phyloP scores from a whole-genome alignment of 371 early-diverging fungal genomes.

The Saksenaea vasiformis region DNA sequence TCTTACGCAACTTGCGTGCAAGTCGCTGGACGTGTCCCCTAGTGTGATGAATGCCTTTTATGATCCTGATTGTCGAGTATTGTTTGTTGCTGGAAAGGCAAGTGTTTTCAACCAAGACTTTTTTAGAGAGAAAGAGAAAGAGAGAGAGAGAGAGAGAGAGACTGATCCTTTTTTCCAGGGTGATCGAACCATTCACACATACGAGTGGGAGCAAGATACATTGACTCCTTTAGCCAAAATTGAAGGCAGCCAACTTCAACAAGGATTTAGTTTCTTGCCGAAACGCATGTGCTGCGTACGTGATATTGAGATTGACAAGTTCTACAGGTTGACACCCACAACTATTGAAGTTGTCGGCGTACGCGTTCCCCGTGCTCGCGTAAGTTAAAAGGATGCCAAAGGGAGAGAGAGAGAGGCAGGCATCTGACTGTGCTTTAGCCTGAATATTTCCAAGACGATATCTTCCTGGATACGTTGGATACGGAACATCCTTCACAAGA shows the following conservation, averaged over 20 bases:
- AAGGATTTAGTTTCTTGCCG: conserved; percentile 69
- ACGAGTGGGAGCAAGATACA: conserved; percentile 23
- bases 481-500: conserved; percentile 49
- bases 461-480: conserved; percentile 73
- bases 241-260: conserved; percentile 62
- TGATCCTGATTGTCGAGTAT: conserved; percentile 66
- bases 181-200: conserved; percentile 54
- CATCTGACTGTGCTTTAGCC: conserved; percentile 34
- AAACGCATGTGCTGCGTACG: conserved; percentile 66
- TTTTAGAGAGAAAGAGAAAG: neutral
- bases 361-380: conserved; percentile 72
- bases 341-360: conserved; percentile 73
- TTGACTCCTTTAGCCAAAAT: conserved; percentile 59
- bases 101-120: conserved; percentile 7
- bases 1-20: conserved; percentile 37
- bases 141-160: neutral
- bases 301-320: conserved; percentile 67
- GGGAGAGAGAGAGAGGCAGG: too few relatives aligned
- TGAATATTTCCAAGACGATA: conserved; percentile 87
- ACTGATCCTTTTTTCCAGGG: conserved; percentile 35
- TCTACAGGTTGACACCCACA: conserved; percentile 67
- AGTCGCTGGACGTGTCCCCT: conserved; percentile 73
- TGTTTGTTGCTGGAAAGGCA: conserved; percentile 68
- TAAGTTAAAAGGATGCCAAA: conserved; percentile 24
- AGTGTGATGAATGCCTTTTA: conserved; percentile 69